A percentile compares a stretch with the other conserved stretches of the same genome.
phyloP scores from a whole-genome alignment of 257 asterid genomes.

The Fraxinus anomala region DNA sequence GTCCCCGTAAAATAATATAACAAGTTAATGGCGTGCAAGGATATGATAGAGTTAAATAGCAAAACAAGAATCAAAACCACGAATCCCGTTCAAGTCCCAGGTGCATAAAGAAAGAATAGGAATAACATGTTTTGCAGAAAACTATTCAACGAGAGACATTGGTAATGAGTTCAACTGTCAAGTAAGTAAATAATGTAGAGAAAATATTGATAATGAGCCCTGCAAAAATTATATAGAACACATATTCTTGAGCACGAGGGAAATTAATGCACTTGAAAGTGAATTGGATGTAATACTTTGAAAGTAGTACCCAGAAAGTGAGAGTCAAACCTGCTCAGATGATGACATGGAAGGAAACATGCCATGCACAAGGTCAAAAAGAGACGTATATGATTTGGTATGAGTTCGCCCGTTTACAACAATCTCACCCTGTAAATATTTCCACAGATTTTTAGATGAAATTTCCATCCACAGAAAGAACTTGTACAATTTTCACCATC shows the following conservation, averaged over 20 bases:
- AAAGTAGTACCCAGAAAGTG: neutral
- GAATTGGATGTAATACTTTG: neutral
- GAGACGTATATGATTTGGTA: constrained; percentile 68
- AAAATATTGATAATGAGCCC: neutral
- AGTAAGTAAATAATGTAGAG: neutral
- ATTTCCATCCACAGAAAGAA: neutral
- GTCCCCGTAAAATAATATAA: neutral
- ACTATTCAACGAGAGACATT: neutral
- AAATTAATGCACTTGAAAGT: neutral
- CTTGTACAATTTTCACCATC: constrained; percentile 3
- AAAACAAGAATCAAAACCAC: neutral
- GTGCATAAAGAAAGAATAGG: neutral
- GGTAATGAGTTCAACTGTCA: neutral
- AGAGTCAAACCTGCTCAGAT: constrained; percentile 65
- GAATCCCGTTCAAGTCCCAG: neutral
- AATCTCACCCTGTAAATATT: constrained; percentile 73
- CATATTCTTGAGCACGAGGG: neutral
- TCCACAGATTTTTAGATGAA: constrained; percentile 16
- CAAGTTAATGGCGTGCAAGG: neutral
- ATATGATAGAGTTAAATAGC: neutral
- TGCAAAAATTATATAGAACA: neutral
- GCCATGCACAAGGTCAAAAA: constrained; percentile 72
- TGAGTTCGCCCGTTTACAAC: constrained; percentile 70
- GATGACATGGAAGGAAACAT: constrained; percentile 72
- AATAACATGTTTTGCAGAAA: neutral